Evolutionary conservation across 2,329 filamentous ascomycete species (phyloP).

Genomic region (Neonectria sp.): DNA sequence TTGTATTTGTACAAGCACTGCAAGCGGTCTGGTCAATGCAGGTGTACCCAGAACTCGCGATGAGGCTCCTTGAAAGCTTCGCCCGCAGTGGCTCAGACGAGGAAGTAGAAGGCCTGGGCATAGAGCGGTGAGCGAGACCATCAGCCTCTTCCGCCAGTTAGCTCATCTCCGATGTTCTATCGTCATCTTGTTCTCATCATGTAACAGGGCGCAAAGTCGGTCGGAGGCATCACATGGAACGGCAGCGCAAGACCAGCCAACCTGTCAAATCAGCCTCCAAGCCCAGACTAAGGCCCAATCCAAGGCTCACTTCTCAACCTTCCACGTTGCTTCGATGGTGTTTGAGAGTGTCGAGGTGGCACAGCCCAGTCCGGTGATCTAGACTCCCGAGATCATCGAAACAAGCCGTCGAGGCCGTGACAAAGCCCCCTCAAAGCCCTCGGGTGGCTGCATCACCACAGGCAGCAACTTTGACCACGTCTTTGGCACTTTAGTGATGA

Average conservation of each 20-base stretch:
- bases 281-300: neutral
- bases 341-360: neutral
- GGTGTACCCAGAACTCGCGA: constrained; percentile 4
- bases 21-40: neutral
- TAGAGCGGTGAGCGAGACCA: neutral
- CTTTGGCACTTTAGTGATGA: neutral
- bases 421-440: neutral
- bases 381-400: neutral
- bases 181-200: neutral
- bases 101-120: neutral
- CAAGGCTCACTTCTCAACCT: neutral
- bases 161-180: neutral
- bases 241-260: neutral
- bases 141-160: neutral
- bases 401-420: neutral
- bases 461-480: neutral
- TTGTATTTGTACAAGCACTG: neutral
- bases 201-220: neutral
- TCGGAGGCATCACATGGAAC: neutral
- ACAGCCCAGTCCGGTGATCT: neutral
- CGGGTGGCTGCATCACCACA: neutral
- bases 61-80: constrained; percentile 2
- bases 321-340: neutral
- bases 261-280: neutral
- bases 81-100: neutral